Evolutionary conservation across 2,329 filamentous ascomycete species (phyloP), one percentile per base, ranked within the genome.

Genomic region (Penicillium capsulatum): DNA sequence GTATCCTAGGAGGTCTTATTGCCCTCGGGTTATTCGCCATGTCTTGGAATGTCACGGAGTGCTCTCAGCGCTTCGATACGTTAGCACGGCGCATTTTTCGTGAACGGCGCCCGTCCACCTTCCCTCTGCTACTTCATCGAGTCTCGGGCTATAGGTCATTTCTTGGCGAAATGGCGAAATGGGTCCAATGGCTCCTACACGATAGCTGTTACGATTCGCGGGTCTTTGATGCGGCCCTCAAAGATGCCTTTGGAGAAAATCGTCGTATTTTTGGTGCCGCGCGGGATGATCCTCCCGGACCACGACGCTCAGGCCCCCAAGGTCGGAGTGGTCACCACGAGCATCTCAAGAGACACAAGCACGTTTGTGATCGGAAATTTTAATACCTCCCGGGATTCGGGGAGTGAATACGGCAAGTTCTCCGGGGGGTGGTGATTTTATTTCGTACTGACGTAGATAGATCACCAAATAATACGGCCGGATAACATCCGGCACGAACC

Each of bases 331-430:
- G 36, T 54, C 13, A 48, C 44, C 2, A 50, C 39, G 0, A 52
- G 38, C 4, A 55, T 55, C 17, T 45, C 44, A 1, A 51, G 38
- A 22, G 47, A 52, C 13, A 51, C 41, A 14, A 33, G 29, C 20
- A 42, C 45, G 2, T 55, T 48, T 32, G 37, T 55, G 2, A 45
- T 54, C 17, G 47, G 48, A 1, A 55, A 55, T 27, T 55, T 55
- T 17, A 54, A 55, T 29, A 15, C 28, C 2, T 27, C 31, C 1
- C 17, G 47, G 14, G 14, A 40, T 8, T 11, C 10, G 16, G n/a
- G 29, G 10, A 16, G 19, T 28, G 24, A 47, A 42, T 20, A 30
- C 3, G 31, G 40, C 34, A 31, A 36, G 40, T 38, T 11, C n/a
- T n/a, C n/a, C n/a, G n/a, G n/a, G n/a, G n/a, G n/a, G n/a, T n/a